phyloP scores from a whole-genome alignment of 2,329 filamentous ascomycete genomes.

The Aspergillus udagawae region DNA sequence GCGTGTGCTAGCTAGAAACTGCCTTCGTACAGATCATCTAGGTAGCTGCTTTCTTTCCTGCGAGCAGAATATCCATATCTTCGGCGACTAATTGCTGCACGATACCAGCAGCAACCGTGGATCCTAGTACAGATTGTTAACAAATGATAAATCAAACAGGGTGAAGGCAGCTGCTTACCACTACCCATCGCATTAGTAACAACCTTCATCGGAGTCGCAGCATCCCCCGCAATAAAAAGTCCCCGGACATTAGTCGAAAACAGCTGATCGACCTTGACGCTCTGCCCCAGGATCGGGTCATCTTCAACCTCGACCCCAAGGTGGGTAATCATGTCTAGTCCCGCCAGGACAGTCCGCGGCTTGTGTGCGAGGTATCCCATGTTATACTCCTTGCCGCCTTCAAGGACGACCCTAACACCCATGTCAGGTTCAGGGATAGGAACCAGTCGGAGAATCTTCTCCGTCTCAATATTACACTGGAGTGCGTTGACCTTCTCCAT shows the following conservation, averaged over 20 bases:
- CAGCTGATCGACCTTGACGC: not conserved
- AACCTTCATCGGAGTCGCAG: constrained; percentile 21
- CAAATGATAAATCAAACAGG: not conserved
- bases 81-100: not conserved
- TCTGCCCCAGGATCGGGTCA: not conserved
- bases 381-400: not conserved
- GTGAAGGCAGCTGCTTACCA: not conserved
- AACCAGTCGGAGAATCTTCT: not conserved
- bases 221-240: constrained; percentile 54
- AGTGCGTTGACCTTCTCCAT: not conserved
- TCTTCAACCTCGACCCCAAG: not conserved
- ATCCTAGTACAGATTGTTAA: not conserved
- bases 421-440: not conserved
- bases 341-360: not conserved
- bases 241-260: constrained; percentile 46
- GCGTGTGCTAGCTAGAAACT: no score
- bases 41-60: no score
- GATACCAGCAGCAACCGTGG: not conserved
- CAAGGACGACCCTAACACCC: not conserved
- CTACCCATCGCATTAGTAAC: constrained; percentile 8
- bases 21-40: no score
- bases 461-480: not conserved
- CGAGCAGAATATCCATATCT: not conserved
- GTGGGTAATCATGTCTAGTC: not conserved
- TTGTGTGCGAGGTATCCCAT: not conserved